Conservation (phyloP, 306 rosid genomes). For the Ormosia emarginata region DNA sequence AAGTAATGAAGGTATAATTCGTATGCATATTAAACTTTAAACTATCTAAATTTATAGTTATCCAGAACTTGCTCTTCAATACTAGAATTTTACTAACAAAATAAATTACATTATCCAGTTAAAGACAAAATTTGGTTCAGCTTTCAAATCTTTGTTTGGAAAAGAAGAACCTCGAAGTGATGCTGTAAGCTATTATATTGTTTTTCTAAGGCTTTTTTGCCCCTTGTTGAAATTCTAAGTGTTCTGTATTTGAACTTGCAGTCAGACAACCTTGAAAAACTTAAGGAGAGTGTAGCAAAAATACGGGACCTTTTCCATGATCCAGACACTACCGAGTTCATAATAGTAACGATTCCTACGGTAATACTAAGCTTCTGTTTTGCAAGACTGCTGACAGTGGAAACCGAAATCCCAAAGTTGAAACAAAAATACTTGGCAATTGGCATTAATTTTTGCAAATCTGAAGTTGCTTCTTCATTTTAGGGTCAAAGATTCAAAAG, state of each 20-base stretch:
- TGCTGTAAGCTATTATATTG: slow-evolving; percentile 47
- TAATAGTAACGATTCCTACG: slow-evolving; percentile 88
- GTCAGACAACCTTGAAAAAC: slow-evolving; percentile 62
- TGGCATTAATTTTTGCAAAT: not conserved
- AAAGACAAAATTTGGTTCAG: slow-evolving; percentile 37
- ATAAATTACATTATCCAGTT: slow-evolving; percentile 23
- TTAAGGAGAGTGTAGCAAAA: slow-evolving; percentile 66
- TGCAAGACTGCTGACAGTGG: not conserved
- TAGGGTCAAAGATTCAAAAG: not conserved
- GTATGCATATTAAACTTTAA: slow-evolving; percentile 23
- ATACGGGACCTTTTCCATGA: slow-evolving; percentile 76
- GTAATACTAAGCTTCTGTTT: slow-evolving; percentile 36
- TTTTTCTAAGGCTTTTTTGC: not conserved
- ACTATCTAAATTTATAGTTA: not conserved
- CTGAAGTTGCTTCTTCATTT: not conserved
- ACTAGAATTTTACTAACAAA: slow-evolving; percentile 9
- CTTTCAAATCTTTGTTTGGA: slow-evolving; percentile 70
- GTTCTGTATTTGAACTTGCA: slow-evolving; percentile 34
- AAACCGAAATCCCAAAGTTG: not conserved
- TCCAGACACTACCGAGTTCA: slow-evolving; percentile 68
- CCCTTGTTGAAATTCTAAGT: not conserved
- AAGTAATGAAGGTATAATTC: slow-evolving; percentile 55
- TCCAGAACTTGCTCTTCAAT: slow-evolving; percentile 1
- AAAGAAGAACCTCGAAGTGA: slow-evolving; percentile 50
- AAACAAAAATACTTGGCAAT: not conserved